Percentiles rank a stretch among this genome's conserved stretches.
Conservation (phyloP, 169 alveolate species). For the Plasmodium malariae region DNA sequence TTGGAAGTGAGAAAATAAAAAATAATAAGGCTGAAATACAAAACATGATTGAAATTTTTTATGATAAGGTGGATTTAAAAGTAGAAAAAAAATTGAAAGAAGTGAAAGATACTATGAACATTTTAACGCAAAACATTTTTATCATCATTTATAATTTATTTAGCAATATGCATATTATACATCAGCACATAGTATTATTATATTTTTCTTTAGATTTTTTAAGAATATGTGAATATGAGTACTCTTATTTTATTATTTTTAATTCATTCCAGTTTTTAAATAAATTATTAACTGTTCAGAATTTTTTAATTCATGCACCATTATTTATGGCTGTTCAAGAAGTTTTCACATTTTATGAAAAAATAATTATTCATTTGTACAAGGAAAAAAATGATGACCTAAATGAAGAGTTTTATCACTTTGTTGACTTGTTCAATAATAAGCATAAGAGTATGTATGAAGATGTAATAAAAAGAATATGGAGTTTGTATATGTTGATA, state of each 20-base stretch:
- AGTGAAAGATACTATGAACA: slow-evolving; percentile 57
- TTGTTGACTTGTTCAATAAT: slow-evolving; percentile 49
- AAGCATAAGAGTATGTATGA: slow-evolving; percentile 42
- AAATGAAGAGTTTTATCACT: slow-evolving; percentile 54
- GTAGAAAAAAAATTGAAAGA: slow-evolving; percentile 46
- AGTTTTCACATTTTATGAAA: slow-evolving; percentile 58
- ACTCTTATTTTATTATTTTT: slow-evolving; percentile 64
- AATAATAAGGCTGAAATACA: slow-evolving; percentile 5
- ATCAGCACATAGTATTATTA: slow-evolving; percentile 49
- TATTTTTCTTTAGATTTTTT: slow-evolving; percentile 61
- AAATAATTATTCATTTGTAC: slow-evolving; percentile 56
- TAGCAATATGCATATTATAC: slow-evolving; percentile 5
- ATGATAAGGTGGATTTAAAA: slow-evolving; percentile 54
- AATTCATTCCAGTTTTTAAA: slow-evolving; percentile 46
- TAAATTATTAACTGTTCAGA: slow-evolving; percentile 58
- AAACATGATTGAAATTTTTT: slow-evolving; percentile 51
- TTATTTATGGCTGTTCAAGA: slow-evolving; percentile 36
- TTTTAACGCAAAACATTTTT: slow-evolving; percentile 39
- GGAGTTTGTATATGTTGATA: slow-evolving; percentile 63
- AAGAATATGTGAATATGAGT: slow-evolving; percentile 32
- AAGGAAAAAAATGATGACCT: slow-evolving; percentile 44
- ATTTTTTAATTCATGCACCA: slow-evolving; percentile 61
- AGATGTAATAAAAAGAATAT: slow-evolving; percentile 26
- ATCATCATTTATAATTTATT: slow-evolving; percentile 44
- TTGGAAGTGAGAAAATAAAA: slow-evolving; percentile 40